These are phyloP conservation scores for Hypoxylon perforatum DNA, from an alignment of 495 filamentous ascomycete species.

Conservation along the genomic window DNA sequence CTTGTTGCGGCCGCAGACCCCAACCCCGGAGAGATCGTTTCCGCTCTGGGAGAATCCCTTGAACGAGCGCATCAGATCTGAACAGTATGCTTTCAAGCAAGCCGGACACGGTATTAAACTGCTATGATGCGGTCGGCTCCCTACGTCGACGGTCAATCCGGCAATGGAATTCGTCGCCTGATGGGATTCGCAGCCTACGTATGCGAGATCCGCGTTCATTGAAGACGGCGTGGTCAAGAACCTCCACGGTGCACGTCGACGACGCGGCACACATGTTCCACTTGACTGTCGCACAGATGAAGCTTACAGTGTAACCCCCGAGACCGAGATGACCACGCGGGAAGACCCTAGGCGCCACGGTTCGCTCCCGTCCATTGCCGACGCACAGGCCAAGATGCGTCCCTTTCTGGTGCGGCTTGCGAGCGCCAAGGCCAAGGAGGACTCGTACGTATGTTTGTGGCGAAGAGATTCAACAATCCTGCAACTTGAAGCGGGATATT, in stretches of 20 bases:
- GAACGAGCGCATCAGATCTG: slow-evolving; percentile 39
- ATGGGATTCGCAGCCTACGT: slow-evolving; percentile 23
- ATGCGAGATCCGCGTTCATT: slow-evolving; percentile 40
- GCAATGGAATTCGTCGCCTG: slow-evolving; percentile 46
- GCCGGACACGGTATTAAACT: slow-evolving; percentile 43
- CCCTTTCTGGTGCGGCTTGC: slow-evolving; percentile 44
- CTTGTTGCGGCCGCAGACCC: slow-evolving; percentile 43
- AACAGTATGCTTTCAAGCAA: slow-evolving; percentile 38
- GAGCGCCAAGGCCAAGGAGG: slow-evolving; percentile 47
- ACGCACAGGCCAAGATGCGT: slow-evolving; percentile 30
- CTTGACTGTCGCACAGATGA: slow-evolving; percentile 39
- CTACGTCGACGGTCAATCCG: slow-evolving; percentile 53
- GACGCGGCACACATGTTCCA: slow-evolving; percentile 53
- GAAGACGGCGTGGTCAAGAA: slow-evolving; percentile 25
- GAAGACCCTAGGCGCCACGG: slow-evolving; percentile 32
- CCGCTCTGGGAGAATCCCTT: slow-evolving; percentile 33
- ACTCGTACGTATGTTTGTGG: no score
- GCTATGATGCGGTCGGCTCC: slow-evolving; percentile 48
- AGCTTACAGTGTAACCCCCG: slow-evolving; percentile 43
- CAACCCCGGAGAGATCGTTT: slow-evolving; percentile 40
- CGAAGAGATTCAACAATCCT: no score
- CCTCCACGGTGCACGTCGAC: slow-evolving; percentile 50
- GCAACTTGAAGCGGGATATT: no score
- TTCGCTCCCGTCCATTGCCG: slow-evolving; percentile 23
- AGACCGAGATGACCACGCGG: slow-evolving; percentile 41